These are phyloP conservation scores for Calonectria honghensis DNA, from an alignment of 2,329 filamentous ascomycete species.

Conservation along the genomic window DNA sequence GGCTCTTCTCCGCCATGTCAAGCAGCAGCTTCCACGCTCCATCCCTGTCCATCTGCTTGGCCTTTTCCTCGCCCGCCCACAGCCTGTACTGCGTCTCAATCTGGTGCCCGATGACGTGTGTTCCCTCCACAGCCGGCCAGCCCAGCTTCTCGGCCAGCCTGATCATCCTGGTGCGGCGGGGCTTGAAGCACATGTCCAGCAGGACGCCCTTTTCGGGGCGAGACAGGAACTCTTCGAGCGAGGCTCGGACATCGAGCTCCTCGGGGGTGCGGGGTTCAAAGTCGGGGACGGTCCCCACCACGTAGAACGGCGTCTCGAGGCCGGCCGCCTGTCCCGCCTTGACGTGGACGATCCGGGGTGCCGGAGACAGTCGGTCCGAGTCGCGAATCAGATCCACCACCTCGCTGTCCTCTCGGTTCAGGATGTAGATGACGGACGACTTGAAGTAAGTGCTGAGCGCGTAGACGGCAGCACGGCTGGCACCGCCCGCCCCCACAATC, in stretches of 20 bases:
- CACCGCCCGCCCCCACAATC: constrained; percentile 65
- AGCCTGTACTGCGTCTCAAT: constrained; percentile 62
- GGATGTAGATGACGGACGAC: constrained; percentile 58
- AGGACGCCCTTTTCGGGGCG: constrained; percentile 57
- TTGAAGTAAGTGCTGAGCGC: constrained; percentile 55
- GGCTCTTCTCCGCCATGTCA: constrained; percentile 38
- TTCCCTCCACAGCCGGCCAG: constrained; percentile 63
- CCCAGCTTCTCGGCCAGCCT: constrained; percentile 57
- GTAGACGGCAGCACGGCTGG: constrained; percentile 63
- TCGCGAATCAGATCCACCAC: constrained; percentile 53
- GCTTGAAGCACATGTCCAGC: constrained; percentile 66
- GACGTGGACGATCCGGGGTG: constrained; percentile 56
- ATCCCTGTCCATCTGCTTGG: constrained; percentile 41
- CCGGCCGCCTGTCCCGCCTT: constrained; percentile 52
- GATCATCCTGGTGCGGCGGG: constrained; percentile 60
- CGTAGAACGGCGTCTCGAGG: constrained; percentile 56
- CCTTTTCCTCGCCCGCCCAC: constrained; percentile 54
- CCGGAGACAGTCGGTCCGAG: constrained; percentile 42
- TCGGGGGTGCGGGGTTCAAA: constrained; percentile 56
- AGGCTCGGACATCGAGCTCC: constrained; percentile 54
- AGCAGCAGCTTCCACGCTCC: constrained; percentile 38
- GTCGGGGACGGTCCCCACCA: constrained; percentile 63
- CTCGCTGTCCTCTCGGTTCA: constrained; percentile 58
- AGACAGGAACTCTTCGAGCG: constrained; percentile 56
- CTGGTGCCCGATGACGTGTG: constrained; percentile 64